Evolutionary conservation across 352 stramenopile species (phyloP).

Genomic region (Phytophthora pluvialis): DNA sequence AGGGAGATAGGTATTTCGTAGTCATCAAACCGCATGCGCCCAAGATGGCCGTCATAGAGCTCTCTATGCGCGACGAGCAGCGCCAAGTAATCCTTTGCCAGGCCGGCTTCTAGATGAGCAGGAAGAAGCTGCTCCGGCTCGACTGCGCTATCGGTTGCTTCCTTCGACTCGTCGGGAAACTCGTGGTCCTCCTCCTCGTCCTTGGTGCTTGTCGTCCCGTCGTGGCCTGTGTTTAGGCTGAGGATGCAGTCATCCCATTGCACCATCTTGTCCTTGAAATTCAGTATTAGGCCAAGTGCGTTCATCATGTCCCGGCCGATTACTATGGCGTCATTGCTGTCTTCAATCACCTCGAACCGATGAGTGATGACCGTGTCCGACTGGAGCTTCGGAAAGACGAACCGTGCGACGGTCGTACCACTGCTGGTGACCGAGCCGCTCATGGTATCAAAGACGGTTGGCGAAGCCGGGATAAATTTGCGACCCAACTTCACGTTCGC

Average conservation of each 20-base stretch:
- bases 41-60: constrained; percentile 10
- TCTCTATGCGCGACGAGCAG: background rate
- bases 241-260: constrained; percentile 6
- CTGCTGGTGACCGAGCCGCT: constrained; percentile 5
- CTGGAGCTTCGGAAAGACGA: background rate
- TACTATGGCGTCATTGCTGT: constrained; percentile 11
- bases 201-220: background rate
- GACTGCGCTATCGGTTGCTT: no score
- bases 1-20: constrained; percentile 7
- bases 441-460: constrained; percentile 11
- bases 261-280: constrained; percentile 14
- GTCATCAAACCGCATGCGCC: constrained; percentile 10
- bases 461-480: constrained; percentile 1
- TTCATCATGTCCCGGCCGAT: constrained; percentile 17
- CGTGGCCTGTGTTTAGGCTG: constrained; percentile 1
- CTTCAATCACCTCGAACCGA: constrained; percentile 16
- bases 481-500: background rate
- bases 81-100: constrained; percentile 4
- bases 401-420: constrained; percentile 4
- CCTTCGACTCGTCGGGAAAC: constrained; percentile 10
- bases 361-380: constrained; percentile 2
- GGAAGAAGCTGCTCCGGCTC: constrained; percentile 2
- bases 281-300: constrained; percentile 5
- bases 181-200: constrained; percentile 1
- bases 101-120: background rate